phyloP scores from a whole-genome alignment of 2,329 filamentous ascomycete species.

The Ophiosphaerella herpotricha region DNA sequence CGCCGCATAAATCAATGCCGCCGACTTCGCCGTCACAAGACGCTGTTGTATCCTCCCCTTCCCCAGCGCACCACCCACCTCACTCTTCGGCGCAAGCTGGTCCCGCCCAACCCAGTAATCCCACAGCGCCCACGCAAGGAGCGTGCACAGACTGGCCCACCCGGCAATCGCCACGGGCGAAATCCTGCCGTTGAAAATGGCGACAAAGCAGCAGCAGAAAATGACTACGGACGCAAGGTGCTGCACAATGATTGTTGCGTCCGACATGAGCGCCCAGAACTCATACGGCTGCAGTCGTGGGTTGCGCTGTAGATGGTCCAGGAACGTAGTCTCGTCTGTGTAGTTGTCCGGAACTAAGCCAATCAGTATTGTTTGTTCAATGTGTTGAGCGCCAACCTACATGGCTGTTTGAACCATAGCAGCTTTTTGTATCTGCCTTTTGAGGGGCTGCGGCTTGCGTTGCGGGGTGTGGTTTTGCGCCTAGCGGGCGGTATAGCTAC shows the following conservation, averaged over 20 bases:
- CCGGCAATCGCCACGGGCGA: conserved; percentile 87
- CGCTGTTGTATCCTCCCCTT: conserved; percentile 62
- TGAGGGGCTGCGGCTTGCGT: conserved; percentile 65
- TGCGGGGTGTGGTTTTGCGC: conserved; percentile 59
- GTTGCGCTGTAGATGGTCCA: conserved; percentile 94
- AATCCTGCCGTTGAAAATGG: conserved; percentile 85
- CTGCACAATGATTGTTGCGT: conserved; percentile 95
- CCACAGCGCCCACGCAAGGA: conserved; percentile 88
- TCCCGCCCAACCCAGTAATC: conserved; percentile 85
- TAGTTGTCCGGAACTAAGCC: conserved; percentile 91
- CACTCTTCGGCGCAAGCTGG: background rate
- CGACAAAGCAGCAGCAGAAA: conserved; percentile 91
- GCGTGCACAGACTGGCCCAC: conserved; percentile 80
- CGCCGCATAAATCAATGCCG: conserved; percentile 88
- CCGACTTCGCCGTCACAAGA: conserved; percentile 86
- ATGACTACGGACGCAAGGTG: conserved; percentile 95
- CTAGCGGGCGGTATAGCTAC: background rate
- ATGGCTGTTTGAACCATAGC: conserved; percentile 96
- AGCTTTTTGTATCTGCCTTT: conserved; percentile 90
- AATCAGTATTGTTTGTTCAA: too few relatives aligned
- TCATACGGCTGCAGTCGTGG: conserved; percentile 93
- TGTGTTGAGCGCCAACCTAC: conserved; percentile 54
- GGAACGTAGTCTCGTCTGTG: conserved; percentile 93
- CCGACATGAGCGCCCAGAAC: conserved; percentile 95
- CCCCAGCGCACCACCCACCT: too few relatives aligned